phyloP scores from a whole-genome alignment of 2,329 filamentous ascomycete species.

The Penicillium sp. region DNA sequence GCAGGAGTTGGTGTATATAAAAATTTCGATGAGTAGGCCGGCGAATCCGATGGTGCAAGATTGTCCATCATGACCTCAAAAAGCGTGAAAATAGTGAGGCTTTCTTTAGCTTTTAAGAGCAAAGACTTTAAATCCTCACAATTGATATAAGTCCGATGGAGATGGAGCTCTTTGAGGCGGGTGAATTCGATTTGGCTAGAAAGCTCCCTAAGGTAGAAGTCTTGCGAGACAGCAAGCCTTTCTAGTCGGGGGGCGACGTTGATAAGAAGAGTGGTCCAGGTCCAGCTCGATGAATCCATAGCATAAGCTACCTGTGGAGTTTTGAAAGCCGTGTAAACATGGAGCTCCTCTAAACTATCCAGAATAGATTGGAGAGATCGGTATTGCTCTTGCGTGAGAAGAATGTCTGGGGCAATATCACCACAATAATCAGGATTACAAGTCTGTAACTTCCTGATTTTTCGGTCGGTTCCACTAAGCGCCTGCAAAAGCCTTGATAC shows the following conservation, averaged over 20 bases:
- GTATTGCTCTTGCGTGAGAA: slow-evolving; percentile 2
- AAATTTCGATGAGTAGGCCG: not conserved
- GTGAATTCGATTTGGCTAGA: slow-evolving; percentile 2
- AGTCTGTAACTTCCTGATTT: slow-evolving; percentile 7
- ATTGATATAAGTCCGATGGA: slow-evolving; percentile 3
- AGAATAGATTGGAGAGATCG: slow-evolving; percentile 8
- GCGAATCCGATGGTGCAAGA: not conserved
- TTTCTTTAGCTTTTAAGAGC: slow-evolving; percentile 6
- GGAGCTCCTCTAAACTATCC: slow-evolving; percentile 6
- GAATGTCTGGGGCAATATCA: slow-evolving; percentile 9
- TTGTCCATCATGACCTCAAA: not conserved
- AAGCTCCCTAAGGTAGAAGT: slow-evolving; percentile 6
- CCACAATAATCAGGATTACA: slow-evolving; percentile 10
- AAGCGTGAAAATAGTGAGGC: slow-evolving; percentile 5
- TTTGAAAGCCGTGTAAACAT: slow-evolving; percentile 9
- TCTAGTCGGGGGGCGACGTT: slow-evolving; percentile 8
- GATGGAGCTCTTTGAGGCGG: slow-evolving; percentile 9
- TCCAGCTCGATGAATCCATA: slow-evolving; percentile 1
- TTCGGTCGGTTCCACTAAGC: slow-evolving; percentile 7
- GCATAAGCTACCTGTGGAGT: not conserved
- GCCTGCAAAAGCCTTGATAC: slow-evolving; percentile 12
- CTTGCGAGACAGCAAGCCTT: slow-evolving; percentile 4
- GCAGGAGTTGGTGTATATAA: not conserved
- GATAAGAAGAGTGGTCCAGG: slow-evolving; percentile 7
- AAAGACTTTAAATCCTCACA: slow-evolving; percentile 9